Percentiles rank a stretch among this genome's conserved stretches.
These are phyloP conservation scores for Lagerstroemia fauriei DNA, from an alignment of 441 rosid genomes.

Conservation along the genomic window DNA sequence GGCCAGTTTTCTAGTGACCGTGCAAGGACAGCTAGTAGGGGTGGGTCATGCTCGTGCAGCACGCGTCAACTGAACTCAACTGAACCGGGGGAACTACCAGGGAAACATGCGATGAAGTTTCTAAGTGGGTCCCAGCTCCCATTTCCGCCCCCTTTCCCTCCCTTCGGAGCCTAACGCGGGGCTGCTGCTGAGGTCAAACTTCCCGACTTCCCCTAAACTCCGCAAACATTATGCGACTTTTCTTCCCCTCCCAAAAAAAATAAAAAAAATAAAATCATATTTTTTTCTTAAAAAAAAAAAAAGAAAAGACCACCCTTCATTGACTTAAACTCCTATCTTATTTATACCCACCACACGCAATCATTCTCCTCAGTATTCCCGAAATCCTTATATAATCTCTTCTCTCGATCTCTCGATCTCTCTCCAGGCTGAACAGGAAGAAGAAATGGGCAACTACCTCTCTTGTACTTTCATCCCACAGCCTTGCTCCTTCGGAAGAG, in stretches of 20 bases:
- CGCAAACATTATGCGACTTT: not conserved
- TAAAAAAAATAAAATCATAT: too few species aligned
- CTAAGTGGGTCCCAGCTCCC: not conserved
- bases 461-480: constrained; percentile 10
- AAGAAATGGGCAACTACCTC: not conserved
- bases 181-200: not conserved
- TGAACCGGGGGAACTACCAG: not conserved
- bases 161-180: not conserved
- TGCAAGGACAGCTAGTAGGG: too few species aligned
- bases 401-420: not conserved
- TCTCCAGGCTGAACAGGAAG: not conserved
- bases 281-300: too few species aligned
- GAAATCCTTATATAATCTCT: not conserved
- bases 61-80: not conserved
- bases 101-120: not conserved
- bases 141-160: not conserved
- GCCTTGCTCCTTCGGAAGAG: not conserved
- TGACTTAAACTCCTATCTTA: not conserved
- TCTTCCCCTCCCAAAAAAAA: not conserved
- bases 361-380: not conserved
- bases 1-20: too few species aligned
- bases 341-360: not conserved
- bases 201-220: not conserved
- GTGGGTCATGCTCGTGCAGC: not conserved
- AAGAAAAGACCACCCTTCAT: not conserved